Evolutionary conservation across 176 grass and related monocot species (phyloP).

Genomic region (Tillandsia fasciculata): DNA sequence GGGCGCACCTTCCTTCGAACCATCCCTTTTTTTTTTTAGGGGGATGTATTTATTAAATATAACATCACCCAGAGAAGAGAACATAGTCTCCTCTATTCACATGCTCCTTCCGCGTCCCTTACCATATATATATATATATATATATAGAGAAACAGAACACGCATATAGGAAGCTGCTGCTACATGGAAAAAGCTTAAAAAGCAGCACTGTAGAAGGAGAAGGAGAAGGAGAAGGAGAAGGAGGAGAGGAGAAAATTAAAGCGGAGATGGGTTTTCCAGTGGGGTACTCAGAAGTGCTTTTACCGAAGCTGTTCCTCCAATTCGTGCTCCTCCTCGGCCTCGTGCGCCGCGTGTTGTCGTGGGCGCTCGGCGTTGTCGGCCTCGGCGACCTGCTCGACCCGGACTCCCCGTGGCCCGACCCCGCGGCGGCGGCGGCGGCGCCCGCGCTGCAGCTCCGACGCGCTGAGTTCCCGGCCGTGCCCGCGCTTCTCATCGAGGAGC

Average conservation of each 20-base stretch:
- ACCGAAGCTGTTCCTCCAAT: conserved; percentile 50
- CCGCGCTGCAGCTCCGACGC: not conserved
- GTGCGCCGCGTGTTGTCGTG: conserved; percentile 54
- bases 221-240: not conserved
- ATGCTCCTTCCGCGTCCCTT: not conserved
- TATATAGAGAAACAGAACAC: too few species aligned
- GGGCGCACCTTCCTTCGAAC: not conserved
- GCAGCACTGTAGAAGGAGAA: not conserved
- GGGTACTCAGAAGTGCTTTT: conserved; percentile 63
- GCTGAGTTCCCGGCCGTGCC: conserved; percentile 29
- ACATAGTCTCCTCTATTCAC: not conserved
- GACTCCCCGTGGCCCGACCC: conserved; percentile 27
- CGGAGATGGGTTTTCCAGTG: conserved; percentile 69
- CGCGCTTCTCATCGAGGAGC: conserved; percentile 62
- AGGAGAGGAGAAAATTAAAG: not conserved
- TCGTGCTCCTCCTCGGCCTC: conserved; percentile 60
- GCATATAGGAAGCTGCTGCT: too few species aligned
- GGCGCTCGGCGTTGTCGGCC: conserved; percentile 57
- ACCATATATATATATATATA: too few species aligned
- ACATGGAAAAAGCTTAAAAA: too few species aligned
- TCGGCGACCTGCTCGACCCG: conserved; percentile 55
- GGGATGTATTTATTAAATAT: not conserved
- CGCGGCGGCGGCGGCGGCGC: not conserved
- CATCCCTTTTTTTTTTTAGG: not conserved
- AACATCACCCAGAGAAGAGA: not conserved